Evolutionary conservation across 345 rosid species (phyloP).

Genomic region (Rhizophora apiculata): DNA sequence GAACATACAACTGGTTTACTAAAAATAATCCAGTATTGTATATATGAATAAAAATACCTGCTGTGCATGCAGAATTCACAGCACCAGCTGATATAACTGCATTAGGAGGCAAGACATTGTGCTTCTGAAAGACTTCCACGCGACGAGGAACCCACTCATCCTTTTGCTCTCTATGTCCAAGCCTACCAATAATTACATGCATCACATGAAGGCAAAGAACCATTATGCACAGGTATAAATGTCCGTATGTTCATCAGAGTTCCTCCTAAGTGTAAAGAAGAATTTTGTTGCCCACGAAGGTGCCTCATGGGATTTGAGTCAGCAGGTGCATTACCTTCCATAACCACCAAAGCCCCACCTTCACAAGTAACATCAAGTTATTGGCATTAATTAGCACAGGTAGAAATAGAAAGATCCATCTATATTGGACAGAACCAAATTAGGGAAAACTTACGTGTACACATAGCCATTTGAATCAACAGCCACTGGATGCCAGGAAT

Average conservation of each 20-base stretch:
- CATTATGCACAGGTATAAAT: conserved; percentile 1
- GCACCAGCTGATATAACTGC: conserved; percentile 85
- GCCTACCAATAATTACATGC: conserved; percentile 46
- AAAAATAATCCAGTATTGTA: not conserved
- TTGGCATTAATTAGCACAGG: conserved; percentile 1
- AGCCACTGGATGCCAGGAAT: conserved; percentile 59
- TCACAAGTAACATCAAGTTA: conserved; percentile 27
- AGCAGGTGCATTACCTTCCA: conserved; percentile 71
- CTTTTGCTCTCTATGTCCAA: conserved; percentile 98
- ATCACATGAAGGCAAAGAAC: conserved; percentile 8
- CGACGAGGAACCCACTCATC: conserved; percentile 98
- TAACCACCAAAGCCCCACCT: conserved; percentile 99
- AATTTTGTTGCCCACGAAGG: not conserved
- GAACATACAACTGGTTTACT: not conserved
- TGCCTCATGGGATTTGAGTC: conserved; percentile 2
- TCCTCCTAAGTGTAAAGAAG: not conserved
- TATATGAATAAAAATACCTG: conserved; percentile 47
- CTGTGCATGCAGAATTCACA: conserved; percentile 86
- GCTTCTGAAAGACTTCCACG: conserved; percentile 66
- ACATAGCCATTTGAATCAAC: conserved; percentile 83
- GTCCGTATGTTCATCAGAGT: not conserved
- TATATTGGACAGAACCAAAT: not conserved
- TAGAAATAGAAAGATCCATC: conserved; percentile 10
- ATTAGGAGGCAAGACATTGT: conserved; percentile 71
- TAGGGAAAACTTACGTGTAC: conserved; percentile 72